A percentile compares a stretch with the other conserved stretches of the same genome.
These are phyloP conservation scores for Monilinia vaccinii-corymbosi DNA, from an alignment of 2,329 filamentous ascomycete species.

Conservation along the genomic window DNA sequence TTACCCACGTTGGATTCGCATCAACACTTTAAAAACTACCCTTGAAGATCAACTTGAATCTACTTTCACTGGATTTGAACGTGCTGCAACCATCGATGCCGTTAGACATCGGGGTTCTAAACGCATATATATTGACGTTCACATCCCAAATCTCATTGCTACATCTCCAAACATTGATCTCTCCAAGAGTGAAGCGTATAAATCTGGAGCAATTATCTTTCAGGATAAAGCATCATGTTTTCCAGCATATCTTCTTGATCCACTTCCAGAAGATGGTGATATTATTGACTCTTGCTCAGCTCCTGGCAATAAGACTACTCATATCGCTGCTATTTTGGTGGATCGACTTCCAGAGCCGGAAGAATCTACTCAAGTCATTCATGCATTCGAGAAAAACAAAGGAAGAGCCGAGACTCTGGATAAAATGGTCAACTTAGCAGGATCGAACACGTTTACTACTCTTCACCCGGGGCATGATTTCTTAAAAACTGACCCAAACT, in stretches of 20 bases:
- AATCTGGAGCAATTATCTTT: constrained; percentile 68
- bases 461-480: constrained; percentile 76
- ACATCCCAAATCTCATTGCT: constrained; percentile 78
- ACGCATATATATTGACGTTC: constrained; percentile 61
- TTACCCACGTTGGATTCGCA: constrained; percentile 84
- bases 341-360: constrained; percentile 29
- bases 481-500: constrained; percentile 59
- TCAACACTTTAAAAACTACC: constrained; percentile 70
- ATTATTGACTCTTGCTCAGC: constrained; percentile 91
- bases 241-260: constrained; percentile 78
- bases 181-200: constrained; percentile 64
- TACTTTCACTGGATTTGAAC: constrained; percentile 59
- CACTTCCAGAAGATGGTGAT: constrained; percentile 57
- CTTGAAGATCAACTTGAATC: constrained; percentile 63
- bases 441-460: constrained; percentile 55
- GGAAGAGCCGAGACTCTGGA: constrained; percentile 64
- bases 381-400: constrained; percentile 71
- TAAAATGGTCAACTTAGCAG: constrained; percentile 76
- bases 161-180: constrained; percentile 65
- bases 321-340: constrained; percentile 66
- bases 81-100: constrained; percentile 46
- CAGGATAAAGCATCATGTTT: constrained; percentile 98
- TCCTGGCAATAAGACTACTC: constrained; percentile 95
- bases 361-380: constrained; percentile 42
- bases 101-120: constrained; percentile 42